Percentiles rank a stretch among this genome's conserved stretches.
These are phyloP conservation scores for Ophiocordyceps unilateralis DNA, from an alignment of 2,329 filamentous ascomycete species.

Conservation along the genomic window DNA sequence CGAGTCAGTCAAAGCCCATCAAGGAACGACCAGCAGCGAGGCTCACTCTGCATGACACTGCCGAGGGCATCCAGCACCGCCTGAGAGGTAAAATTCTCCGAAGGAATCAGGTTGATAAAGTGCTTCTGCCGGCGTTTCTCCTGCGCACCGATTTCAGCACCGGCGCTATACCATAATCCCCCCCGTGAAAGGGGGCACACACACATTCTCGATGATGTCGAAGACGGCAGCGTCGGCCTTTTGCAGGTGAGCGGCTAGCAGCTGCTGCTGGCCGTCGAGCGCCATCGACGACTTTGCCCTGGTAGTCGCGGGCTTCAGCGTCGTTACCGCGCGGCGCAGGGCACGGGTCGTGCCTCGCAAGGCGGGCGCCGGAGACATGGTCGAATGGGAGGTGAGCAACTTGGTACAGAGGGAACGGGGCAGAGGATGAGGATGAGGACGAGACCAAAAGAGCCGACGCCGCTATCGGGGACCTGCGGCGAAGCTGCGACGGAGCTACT, in stretches of 20 bases:
- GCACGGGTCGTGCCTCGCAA: slow-evolving; percentile 31
- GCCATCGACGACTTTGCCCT: slow-evolving; percentile 27
- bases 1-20: too few relatives aligned
- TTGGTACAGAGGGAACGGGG: not conserved
- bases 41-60: slow-evolving; percentile 83
- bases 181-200: not conserved
- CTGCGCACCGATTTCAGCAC: slow-evolving; percentile 23
- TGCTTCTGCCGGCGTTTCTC: slow-evolving; percentile 95
- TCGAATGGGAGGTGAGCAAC: not conserved
- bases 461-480: not conserved
- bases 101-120: slow-evolving; percentile 94
- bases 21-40: not conserved
- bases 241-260: slow-evolving; percentile 63
- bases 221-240: slow-evolving; percentile 77
- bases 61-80: slow-evolving; percentile 81
- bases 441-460: not conserved
- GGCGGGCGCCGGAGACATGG: slow-evolving; percentile 27
- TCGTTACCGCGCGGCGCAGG: slow-evolving; percentile 21
- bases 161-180: not conserved
- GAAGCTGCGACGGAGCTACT: not conserved
- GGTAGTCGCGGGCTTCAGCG: slow-evolving; percentile 11
- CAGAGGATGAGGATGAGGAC: too few relatives aligned
- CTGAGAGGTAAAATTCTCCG: slow-evolving; percentile 90
- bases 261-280: slow-evolving; percentile 49
- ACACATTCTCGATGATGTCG: slow-evolving; percentile 78